Base-by-base conservation (phyloP, 192 early-diverging fungal species). In the Umbelopsis vinacea region DNA sequence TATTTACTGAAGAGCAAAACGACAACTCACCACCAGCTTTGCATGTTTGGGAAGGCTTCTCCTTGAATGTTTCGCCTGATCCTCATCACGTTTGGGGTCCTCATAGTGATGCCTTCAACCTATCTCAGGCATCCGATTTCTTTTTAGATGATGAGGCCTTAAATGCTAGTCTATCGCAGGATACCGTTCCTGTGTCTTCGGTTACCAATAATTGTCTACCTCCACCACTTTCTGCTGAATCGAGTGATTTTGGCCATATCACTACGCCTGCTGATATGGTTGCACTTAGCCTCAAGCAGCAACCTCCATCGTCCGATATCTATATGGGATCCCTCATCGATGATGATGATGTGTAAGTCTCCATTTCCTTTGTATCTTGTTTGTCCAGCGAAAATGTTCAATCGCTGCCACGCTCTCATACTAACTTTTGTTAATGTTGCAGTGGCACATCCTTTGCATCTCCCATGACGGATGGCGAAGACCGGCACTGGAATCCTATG, bases 321-420 rank as follows among this genome's bases (percentile, higher is more conserved):
- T 63, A 63, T 37, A 63, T 63, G 57, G 57, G 57, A 19, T 63
- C 57, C 17, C 57, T 63, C 15, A 63, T 63, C n/a, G 57, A 63
- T 35, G 57, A 63, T 17, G 57, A 63, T 63, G 57, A 63, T 63
- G 57, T 63, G 57, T 63, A 63, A 63, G 57, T 63, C n/a, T 38
- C 5, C 11, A 3, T 12, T 29, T 50, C 48, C 17, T 50, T 40
- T 12, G 6, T 43, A 11, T 43, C 40, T 12, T 43, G 6, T 43
- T 43, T 43, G 11, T 29, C 29, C 29, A 29, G 29, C 29, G 11
- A 43, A 43, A 6, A 43, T 7, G 5, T n/a, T n/a, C n/a, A 43
- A 43, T 11, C 5, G 11, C 6, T 43, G 40, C 40, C 11, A 43
- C 29, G 29, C 29, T 29, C 29, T 29, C 1, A 29, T 2, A 29